Percentiles rank a stretch among this genome's conserved stretches.
Evolutionary conservation across 1,284 basidiomycete genomes (phyloP).

Genomic region (Anthracocystis walkeri): DNA sequence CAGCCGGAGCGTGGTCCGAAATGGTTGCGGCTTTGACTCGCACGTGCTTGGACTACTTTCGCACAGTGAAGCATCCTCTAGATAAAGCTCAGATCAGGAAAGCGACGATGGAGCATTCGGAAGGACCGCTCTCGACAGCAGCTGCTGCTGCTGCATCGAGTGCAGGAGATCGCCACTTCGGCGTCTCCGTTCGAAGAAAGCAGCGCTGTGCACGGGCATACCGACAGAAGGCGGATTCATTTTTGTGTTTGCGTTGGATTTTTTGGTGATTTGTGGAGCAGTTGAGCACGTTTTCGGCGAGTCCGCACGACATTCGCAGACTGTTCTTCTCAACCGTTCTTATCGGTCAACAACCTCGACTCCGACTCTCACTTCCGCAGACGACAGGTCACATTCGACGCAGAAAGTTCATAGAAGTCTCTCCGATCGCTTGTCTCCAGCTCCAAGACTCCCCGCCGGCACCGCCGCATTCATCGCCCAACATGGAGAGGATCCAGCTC

Average conservation of each 20-base stretch:
- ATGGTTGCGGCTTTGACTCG: too few species aligned
- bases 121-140: not conserved
- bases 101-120: not conserved
- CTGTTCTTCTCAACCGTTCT: not conserved
- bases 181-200: not conserved
- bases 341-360: not conserved
- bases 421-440: not conserved
- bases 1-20: too few species aligned
- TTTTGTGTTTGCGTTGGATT: not conserved
- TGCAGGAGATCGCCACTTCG: not conserved
- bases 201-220: not conserved
- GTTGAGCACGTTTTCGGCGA: constrained; percentile 3
- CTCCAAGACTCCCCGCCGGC: not conserved
- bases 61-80: too few species aligned
- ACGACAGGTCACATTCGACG: too few species aligned
- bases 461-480: not conserved
- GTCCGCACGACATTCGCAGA: not conserved
- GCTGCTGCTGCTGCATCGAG: not conserved
- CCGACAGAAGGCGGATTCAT: not conserved
- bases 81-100: too few species aligned
- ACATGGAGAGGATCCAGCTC: constrained; percentile 59
- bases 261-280: not conserved
- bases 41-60: too few species aligned
- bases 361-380: not conserved
- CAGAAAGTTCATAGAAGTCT: too few species aligned